Percentiles rank a stretch among this genome's conserved stretches.
Conservation (phyloP, 371 early-diverging fungal species). For the Rhizomucor miehei region DNA sequence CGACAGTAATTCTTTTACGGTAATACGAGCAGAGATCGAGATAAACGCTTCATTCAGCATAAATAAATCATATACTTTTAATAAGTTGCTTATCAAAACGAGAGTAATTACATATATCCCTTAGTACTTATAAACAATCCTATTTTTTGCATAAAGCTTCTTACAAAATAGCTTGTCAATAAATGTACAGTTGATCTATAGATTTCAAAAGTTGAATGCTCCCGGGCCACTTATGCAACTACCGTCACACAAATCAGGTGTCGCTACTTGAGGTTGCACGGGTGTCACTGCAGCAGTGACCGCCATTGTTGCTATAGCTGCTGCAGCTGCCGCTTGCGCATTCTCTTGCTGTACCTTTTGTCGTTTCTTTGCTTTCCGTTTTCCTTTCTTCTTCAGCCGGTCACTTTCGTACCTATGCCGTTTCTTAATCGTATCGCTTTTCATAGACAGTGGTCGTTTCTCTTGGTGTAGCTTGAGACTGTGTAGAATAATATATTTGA, state of each 20-base stretch:
- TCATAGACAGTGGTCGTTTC: constrained; percentile 77
- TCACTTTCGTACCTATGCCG: constrained; percentile 68
- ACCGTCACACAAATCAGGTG: constrained; percentile 10
- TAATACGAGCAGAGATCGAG: too few species aligned
- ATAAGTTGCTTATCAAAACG: too few species aligned
- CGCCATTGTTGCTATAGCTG: not conserved
- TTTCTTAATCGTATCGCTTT: constrained; percentile 82
- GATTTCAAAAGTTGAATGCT: not conserved
- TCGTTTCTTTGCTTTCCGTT: constrained; percentile 1
- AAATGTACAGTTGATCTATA: too few species aligned
- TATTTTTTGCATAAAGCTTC: too few species aligned
- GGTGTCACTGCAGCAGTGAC: not conserved
- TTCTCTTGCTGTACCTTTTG: not conserved
- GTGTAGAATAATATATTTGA: not conserved
- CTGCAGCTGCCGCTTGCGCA: not conserved
- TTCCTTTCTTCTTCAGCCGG: constrained; percentile 18
- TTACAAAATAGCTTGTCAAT: too few species aligned
- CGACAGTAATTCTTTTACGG: too few species aligned
- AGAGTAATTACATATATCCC: too few species aligned
- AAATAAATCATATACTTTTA: too few species aligned
- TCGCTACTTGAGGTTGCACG: too few species aligned
- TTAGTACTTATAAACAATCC: too few species aligned
- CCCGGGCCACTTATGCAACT: constrained; percentile 12
- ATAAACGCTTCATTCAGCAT: too few species aligned
- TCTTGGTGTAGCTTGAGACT: constrained; percentile 79